A percentile compares a stretch with the other conserved stretches of the same genome.
Conservation (phyloP, 2,329 filamentous ascomycete genomes). For the Chrysoporthe austroafricana region DNA sequence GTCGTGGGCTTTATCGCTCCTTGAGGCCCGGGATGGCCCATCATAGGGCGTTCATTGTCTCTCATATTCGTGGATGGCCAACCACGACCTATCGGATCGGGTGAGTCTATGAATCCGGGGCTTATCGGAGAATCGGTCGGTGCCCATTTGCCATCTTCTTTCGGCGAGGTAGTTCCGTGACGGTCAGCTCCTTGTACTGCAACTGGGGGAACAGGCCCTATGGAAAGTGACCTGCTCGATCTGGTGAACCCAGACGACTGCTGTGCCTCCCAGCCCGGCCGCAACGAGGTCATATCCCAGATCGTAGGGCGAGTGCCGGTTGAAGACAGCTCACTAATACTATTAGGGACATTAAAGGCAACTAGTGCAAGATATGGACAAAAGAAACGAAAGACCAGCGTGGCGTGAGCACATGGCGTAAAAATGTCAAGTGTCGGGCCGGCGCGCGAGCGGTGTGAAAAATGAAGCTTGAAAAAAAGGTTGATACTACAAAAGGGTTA, state of each 20-base stretch:
- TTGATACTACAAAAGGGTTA: background rate
- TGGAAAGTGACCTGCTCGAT: background rate
- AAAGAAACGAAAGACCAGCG: background rate
- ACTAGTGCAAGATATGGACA: background rate
- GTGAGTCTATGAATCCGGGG: background rate
- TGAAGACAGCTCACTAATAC: background rate
- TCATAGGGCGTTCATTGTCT: background rate
- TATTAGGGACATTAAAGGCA: background rate
- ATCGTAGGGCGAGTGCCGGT: background rate
- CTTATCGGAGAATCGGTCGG: background rate
- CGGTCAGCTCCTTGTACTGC: no score
- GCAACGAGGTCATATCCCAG: conserved; percentile 14
- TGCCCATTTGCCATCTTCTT: conserved; percentile 5
- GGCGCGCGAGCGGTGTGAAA: background rate
- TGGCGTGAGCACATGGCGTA: background rate
- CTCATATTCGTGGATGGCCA: conserved; percentile 14
- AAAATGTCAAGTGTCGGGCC: background rate
- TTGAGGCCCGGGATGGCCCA: background rate
- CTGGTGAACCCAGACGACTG: background rate
- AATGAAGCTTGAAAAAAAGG: background rate
- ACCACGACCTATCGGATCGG: background rate
- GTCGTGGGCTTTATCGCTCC: background rate
- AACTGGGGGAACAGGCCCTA: background rate
- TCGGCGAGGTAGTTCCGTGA: background rate
- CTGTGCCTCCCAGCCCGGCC: conserved; percentile 19